These are phyloP conservation scores for Thermoascus crustaceus DNA, from an alignment of 2,329 filamentous ascomycete species.

Conservation along the genomic window DNA sequence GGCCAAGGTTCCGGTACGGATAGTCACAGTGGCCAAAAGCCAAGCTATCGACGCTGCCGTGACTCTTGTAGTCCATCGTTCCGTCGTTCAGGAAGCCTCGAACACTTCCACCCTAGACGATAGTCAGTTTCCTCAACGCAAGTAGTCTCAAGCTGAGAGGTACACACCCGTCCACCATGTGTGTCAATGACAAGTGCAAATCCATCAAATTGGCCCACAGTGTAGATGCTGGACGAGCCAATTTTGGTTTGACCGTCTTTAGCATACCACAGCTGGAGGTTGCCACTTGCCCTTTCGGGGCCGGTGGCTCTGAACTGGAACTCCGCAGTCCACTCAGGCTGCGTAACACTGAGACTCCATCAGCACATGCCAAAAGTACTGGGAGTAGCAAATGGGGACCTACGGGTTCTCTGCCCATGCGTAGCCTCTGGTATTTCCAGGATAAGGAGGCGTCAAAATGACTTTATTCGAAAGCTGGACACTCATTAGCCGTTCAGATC, in stretches of 20 bases:
- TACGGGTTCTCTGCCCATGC: constrained; percentile 63
- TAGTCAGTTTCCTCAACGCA: constrained; percentile 11
- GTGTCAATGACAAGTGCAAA: constrained; percentile 78
- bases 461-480: constrained; percentile 71
- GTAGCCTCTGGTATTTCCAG: constrained; percentile 75
- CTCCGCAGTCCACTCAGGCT: constrained; percentile 70
- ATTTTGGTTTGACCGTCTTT: constrained; percentile 59
- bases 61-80: constrained; percentile 64
- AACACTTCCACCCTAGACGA: constrained; percentile 60
- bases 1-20: constrained; percentile 82
- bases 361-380: not conserved
- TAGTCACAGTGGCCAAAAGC: constrained; percentile 92
- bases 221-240: constrained; percentile 72
- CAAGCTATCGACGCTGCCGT: constrained; percentile 70
- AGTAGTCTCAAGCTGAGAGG: constrained; percentile 1
- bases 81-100: constrained; percentile 94
- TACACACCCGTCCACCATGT: constrained; percentile 57
- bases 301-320: constrained; percentile 83
- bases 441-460: constrained; percentile 80
- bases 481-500: constrained; percentile 10
- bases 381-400: constrained; percentile 11
- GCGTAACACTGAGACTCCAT: constrained; percentile 26
- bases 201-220: constrained; percentile 78
- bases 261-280: constrained; percentile 88
- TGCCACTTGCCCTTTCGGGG: constrained; percentile 75